phyloP scores from a whole-genome alignment of 768 basidiomycete species.

The Trametes cingulata region DNA sequence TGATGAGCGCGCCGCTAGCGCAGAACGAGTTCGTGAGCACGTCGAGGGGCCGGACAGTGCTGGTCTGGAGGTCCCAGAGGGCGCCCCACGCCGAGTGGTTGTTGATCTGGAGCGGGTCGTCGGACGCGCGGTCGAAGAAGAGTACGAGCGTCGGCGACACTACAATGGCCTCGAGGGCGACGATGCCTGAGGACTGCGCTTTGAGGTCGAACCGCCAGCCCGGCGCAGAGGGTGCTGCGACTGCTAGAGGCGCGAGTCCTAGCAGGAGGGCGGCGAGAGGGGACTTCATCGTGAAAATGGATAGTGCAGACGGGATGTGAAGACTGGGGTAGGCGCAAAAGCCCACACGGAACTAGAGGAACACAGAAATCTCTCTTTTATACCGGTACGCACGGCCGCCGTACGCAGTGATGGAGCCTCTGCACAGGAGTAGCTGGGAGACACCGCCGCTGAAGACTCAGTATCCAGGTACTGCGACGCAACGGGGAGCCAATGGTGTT shows the following conservation, averaged over 20 bases:
- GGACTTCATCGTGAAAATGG: too few relatives aligned
- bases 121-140: constrained; percentile 82
- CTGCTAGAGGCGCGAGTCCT: background rate
- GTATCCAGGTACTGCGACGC: too few relatives aligned
- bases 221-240: constrained; percentile 14
- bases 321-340: too few relatives aligned
- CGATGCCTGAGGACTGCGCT: constrained; percentile 68
- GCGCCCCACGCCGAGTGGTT: constrained; percentile 83
- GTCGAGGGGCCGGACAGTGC: constrained; percentile 57
- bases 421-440: too few relatives aligned
- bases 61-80: constrained; percentile 66
- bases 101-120: constrained; percentile 71
- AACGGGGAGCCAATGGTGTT: too few relatives aligned
- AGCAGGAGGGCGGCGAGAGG: too few relatives aligned
- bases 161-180: constrained; percentile 74
- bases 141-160: constrained; percentile 72
- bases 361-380: too few relatives aligned
- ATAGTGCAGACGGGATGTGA: too few relatives aligned
- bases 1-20: constrained; percentile 74
- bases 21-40: constrained; percentile 85
- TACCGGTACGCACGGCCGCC: too few relatives aligned
- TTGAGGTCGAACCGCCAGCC: constrained; percentile 37
- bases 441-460: too few relatives aligned
- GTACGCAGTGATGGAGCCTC: too few relatives aligned
- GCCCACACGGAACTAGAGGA: too few relatives aligned